Base-by-base conservation (phyloP, 2,329 filamentous ascomycete species). In the Cercospora zeae-maydis region DNA sequence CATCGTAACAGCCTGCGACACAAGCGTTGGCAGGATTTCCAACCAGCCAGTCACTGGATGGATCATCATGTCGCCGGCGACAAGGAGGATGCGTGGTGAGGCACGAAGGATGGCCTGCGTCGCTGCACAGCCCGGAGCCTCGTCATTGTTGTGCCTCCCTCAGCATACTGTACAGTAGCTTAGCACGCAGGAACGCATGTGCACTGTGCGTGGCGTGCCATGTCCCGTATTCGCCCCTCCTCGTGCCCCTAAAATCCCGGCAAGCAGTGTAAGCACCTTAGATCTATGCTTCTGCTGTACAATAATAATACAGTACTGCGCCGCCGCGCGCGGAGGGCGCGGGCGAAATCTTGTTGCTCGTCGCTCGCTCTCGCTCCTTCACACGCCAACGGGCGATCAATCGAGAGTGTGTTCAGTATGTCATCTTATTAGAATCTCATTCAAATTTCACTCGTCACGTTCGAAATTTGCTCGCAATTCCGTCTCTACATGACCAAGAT, bases 1-100 rank as follows among this genome's bases (percentile, higher is more conserved):
- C 21, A 31, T 16, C 21, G 54, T 57, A 42, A 42, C 54, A 57
- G 54, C 36, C 54, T 57, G 54, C 54, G 54, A 57, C 54, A 57
- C 31, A 34, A 19, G 24, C 16, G 27, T 39, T 24, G 49, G 16
- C 30, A n/a, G 31, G 49, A 30, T 33, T 16, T 57, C 11, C 36
- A 21, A 27, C 27, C 42, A 21, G 27, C 42, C 42, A 27, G 21
- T 27, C 24, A 27, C 24, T 27, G 24, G 24, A 27, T n/a, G n/a
- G n/a, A n/a, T n/a, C n/a, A n/a, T 47, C 42, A 47, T 14, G 14
- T 47, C 42, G 42, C 21, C 21, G 42, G 42, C 42, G 42, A 47
- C 42, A 27, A 47, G 42, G 42, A 47, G 42, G n/a, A 10, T 57
- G 36, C 30, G 47, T 42, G 24, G 47, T 42, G 24, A 37, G 31